These are phyloP conservation scores for Carallia pectinifolia DNA, from an alignment of 345 rosid genomes.

Conservation along the genomic window DNA sequence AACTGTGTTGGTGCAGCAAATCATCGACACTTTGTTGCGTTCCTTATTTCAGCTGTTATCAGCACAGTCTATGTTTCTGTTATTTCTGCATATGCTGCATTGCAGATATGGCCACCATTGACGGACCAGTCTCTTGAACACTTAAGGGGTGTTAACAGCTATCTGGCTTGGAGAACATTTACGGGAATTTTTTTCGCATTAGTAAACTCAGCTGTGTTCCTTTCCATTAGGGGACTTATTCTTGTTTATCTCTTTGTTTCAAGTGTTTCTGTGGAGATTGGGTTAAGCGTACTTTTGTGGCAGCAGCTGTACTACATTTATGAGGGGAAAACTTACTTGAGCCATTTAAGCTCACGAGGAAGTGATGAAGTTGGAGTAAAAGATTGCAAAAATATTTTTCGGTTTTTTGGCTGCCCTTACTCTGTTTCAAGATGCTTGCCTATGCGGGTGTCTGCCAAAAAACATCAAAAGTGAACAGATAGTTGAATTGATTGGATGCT, in stretches of 20 bases:
- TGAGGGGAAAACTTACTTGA: conserved; percentile 71
- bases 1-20: conserved; percentile 92
- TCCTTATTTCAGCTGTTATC: conserved; percentile 65
- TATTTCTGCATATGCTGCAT: conserved; percentile 41
- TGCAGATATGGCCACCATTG: conserved; percentile 52
- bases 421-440: conserved; percentile 52
- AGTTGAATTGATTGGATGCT: background rate
- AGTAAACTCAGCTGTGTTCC: conserved; percentile 46
- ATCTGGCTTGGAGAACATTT: conserved; percentile 35
- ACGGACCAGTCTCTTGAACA: conserved; percentile 15
- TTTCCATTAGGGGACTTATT: conserved; percentile 66
- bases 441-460: conserved; percentile 48
- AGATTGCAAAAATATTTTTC: conserved; percentile 66
- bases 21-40: conserved; percentile 49
- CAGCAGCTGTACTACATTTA: conserved; percentile 79
- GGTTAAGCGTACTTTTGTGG: conserved; percentile 74
- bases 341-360: conserved; percentile 59
- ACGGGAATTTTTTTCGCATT: conserved; percentile 49
- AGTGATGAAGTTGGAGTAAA: conserved; percentile 43
- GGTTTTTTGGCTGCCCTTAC: conserved; percentile 68
- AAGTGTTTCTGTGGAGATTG: conserved; percentile 65
- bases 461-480: conserved; percentile 50
- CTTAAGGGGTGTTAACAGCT: conserved; percentile 16
- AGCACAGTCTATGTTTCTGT: conserved; percentile 23
- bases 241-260: conserved; percentile 74